Percentiles rank a stretch among this genome's conserved stretches.
Evolutionary conservation across 257 asterid genomes (phyloP).

Genomic region (Przewalskia tangutica): DNA sequence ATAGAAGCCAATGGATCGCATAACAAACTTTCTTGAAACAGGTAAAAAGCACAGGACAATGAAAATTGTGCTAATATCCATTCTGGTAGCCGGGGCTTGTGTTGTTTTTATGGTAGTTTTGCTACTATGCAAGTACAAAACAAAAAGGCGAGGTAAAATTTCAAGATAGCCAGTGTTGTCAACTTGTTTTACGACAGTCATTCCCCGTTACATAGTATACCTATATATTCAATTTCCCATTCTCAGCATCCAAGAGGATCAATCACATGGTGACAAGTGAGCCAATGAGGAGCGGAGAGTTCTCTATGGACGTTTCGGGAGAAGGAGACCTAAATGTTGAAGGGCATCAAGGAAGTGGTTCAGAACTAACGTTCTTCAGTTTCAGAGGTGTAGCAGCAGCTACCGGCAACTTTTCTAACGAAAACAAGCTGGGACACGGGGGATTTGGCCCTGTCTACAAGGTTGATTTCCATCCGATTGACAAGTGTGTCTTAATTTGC

Average conservation of each 20-base stretch:
- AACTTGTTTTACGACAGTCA: not conserved
- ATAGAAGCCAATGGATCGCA: not conserved
- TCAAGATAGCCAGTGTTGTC: not conserved
- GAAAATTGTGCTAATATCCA: slow-evolving; percentile 22
- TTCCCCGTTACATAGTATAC: not conserved
- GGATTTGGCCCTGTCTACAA: slow-evolving; percentile 87
- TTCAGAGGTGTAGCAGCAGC: slow-evolving; percentile 51
- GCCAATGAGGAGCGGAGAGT: slow-evolving; percentile 26
- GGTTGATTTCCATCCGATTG: slow-evolving; percentile 19
- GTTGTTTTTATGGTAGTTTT: slow-evolving; percentile 23
- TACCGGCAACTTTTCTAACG: slow-evolving; percentile 48
- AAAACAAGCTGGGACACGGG: slow-evolving; percentile 76
- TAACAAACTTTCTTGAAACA: not conserved
- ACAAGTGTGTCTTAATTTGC: not conserved
- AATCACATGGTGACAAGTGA: slow-evolving; percentile 12
- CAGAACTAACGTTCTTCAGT: slow-evolving; percentile 44
- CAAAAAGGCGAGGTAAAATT: slow-evolving; percentile 28
- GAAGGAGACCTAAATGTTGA: slow-evolving; percentile 28
- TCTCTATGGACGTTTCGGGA: slow-evolving; percentile 30
- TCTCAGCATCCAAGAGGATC: slow-evolving; percentile 21
- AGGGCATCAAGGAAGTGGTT: slow-evolving; percentile 40
- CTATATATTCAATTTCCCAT: not conserved
- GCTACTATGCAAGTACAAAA: slow-evolving; percentile 28
- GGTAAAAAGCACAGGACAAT: slow-evolving; percentile 19
- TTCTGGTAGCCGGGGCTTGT: slow-evolving; percentile 22